A percentile compares a stretch with the other conserved stretches of the same genome.
phyloP scores from a whole-genome alignment of 306 rosid species.

The Prunus davidiana region DNA sequence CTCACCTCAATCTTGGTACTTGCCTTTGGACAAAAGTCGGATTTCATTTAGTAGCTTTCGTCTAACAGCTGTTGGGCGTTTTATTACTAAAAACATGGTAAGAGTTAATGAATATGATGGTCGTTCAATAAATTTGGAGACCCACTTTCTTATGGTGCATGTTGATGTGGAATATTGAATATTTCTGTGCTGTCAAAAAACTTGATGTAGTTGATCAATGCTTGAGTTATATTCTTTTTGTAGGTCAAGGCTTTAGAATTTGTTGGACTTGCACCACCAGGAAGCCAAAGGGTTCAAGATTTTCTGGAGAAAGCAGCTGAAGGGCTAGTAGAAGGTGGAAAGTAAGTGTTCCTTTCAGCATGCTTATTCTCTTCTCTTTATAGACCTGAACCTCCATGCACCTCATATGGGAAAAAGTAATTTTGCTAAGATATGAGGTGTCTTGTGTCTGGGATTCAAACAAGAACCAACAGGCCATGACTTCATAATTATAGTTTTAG shows the following conservation, averaged over 20 bases:
- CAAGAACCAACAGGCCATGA: neutral
- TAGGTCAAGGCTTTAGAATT: constrained; percentile 79
- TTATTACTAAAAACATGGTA: constrained; percentile 88
- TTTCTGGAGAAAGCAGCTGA: constrained; percentile 92
- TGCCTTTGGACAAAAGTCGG: constrained; percentile 85
- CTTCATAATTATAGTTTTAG: neutral
- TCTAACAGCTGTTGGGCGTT: constrained; percentile 70
- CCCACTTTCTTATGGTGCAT: neutral
- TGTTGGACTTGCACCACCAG: constrained; percentile 82
- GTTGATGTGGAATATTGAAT: constrained; percentile 3
- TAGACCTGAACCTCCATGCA: neutral
- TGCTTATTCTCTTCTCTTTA: neutral
- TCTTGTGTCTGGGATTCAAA: neutral
- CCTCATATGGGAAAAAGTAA: neutral
- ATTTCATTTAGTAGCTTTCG: constrained; percentile 93
- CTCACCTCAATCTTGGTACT: constrained; percentile 85
- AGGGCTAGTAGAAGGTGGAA: constrained; percentile 94
- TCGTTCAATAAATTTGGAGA: neutral
- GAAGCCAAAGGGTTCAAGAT: constrained; percentile 88
- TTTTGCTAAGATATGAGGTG: neutral
- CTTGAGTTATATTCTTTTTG: constrained; percentile 4
- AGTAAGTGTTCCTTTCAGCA: constrained; percentile 55
- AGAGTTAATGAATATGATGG: neutral
- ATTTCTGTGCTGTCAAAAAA: neutral
- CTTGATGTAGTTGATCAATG: constrained; percentile 10